Evolutionary conservation across 495 filamentous ascomycete species (phyloP).

Genomic region (Aspergillus diversus): DNA sequence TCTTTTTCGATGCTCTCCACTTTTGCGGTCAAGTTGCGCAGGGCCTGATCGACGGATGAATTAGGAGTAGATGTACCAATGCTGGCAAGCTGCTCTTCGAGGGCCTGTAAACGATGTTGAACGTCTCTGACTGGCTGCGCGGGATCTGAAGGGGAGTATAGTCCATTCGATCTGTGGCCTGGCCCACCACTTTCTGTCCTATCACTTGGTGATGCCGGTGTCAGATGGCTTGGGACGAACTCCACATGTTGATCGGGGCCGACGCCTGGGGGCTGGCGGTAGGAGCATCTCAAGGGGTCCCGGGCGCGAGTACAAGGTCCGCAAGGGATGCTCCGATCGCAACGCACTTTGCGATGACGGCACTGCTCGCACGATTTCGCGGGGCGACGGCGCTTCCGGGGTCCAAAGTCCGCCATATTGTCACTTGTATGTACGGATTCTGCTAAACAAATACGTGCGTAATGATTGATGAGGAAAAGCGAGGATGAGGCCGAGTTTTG

Average conservation of each 20-base stretch:
- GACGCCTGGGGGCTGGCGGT: conserved; percentile 6
- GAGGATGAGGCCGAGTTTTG: too few relatives aligned
- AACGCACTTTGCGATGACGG: conserved; percentile 49
- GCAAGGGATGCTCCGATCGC: conserved; percentile 46
- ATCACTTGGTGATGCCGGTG: too few relatives aligned
- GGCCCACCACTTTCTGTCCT: too few relatives aligned
- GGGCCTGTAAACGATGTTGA: conserved; percentile 21
- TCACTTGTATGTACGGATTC: too few relatives aligned
- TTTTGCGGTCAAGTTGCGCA: conserved; percentile 13
- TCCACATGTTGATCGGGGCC: too few relatives aligned
- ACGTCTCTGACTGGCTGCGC: conserved; percentile 13
- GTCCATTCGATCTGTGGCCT: too few relatives aligned
- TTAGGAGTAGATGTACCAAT: neutral
- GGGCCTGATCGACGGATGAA: conserved; percentile 12
- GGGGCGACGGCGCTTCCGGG: conserved; percentile 41
- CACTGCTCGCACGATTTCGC: conserved; percentile 49
- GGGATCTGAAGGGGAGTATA: too few relatives aligned
- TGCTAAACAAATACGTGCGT: too few relatives aligned
- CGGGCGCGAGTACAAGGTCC: conserved; percentile 41
- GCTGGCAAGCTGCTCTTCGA: conserved; percentile 20
- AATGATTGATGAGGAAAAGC: too few relatives aligned
- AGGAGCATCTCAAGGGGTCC: conserved; percentile 29
- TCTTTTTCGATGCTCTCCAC: neutral
- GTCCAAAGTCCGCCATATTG: neutral
- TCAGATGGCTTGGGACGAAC: too few relatives aligned